Percentiles rank a stretch among this genome's conserved stretches.
phyloP scores from a whole-genome alignment of 2,329 filamentous ascomycete genomes.

The Calonectria crousiana region DNA sequence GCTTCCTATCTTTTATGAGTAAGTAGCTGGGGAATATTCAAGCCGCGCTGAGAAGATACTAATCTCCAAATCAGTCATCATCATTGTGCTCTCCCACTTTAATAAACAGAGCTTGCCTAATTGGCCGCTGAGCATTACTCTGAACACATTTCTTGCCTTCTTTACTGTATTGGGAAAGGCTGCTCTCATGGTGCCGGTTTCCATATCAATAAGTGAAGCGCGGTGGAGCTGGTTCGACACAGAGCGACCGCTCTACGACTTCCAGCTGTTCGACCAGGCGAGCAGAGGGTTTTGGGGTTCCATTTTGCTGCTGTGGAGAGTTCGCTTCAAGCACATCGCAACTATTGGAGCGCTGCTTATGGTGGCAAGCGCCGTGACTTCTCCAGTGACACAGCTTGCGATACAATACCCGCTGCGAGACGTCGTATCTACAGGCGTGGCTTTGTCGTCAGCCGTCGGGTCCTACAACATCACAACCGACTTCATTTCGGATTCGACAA shows the following conservation, averaged over 20 bases:
- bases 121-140: neutral
- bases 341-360: neutral
- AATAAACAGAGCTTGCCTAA: neutral
- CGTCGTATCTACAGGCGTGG: neutral
- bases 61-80: neutral
- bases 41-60: neutral
- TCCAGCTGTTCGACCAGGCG: neutral
- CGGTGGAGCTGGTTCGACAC: neutral
- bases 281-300: neutral
- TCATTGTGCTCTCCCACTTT: neutral
- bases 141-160: neutral
- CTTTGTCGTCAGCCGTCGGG: neutral
- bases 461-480: neutral
- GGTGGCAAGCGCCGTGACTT: neutral
- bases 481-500: neutral
- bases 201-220: neutral
- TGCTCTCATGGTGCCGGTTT: neutral
- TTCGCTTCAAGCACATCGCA: neutral
- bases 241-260: neutral
- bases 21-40: neutral
- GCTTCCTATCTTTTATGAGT: neutral
- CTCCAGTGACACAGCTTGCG: neutral
- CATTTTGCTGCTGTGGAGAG: neutral
- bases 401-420: neutral
- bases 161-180: neutral